Evolutionary conservation across 2,329 filamentous ascomycete genomes (phyloP).

Genomic region (Aspergillus sp.): DNA sequence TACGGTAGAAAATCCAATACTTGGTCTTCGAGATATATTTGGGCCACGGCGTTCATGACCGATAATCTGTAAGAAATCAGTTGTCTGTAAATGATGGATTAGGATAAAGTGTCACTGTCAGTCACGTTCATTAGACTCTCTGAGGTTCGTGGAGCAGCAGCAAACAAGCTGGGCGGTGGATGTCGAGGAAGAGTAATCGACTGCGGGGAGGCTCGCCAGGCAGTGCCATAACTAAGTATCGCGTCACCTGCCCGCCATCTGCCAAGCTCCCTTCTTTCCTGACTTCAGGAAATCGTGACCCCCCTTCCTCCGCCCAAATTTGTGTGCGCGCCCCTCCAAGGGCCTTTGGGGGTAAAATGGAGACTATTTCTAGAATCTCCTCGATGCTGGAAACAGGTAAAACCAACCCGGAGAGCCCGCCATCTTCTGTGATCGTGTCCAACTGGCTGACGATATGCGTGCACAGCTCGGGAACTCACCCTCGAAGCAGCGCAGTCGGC

Average conservation of each 20-base stretch:
- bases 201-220: not conserved
- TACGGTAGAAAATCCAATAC: slow-evolving; percentile 59
- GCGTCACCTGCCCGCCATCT: slow-evolving; percentile 10
- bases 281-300: slow-evolving; percentile 2
- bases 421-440: slow-evolving; percentile 10
- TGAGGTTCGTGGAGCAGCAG: not conserved
- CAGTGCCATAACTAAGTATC: not conserved
- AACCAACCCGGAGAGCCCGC: not conserved
- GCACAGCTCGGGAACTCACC: slow-evolving; percentile 86
- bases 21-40: slow-evolving; percentile 50
- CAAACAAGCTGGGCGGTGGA: not conserved
- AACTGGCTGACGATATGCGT: slow-evolving; percentile 19
- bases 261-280: slow-evolving; percentile 12
- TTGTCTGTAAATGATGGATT: not conserved
- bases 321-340: slow-evolving; percentile 3
- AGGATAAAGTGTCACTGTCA: not conserved
- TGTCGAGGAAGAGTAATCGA: not conserved
- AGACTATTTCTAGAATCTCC: slow-evolving; percentile 93
- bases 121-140: not conserved
- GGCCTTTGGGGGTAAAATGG: slow-evolving; percentile 60
- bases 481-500: slow-evolving; percentile 94
- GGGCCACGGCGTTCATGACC: slow-evolving; percentile 20
- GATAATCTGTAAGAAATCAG: not conserved
- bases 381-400: slow-evolving; percentile 91
- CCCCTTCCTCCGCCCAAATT: slow-evolving; percentile 2